Conservation (phyloP, 768 basidiomycete species). For the Tephrocybe sp. region DNA sequence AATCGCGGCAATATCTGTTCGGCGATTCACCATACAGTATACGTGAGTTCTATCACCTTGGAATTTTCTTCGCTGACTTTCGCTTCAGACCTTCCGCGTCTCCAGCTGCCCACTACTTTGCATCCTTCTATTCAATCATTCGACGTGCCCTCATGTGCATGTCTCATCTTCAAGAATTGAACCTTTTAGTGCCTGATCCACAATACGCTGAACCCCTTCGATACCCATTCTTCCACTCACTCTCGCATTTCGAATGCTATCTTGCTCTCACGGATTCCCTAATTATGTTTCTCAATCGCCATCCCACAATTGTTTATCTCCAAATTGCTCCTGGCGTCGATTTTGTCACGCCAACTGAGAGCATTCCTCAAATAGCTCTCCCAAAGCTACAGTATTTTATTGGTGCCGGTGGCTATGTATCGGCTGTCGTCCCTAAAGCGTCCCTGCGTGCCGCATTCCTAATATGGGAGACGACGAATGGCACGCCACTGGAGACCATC, state of each 20-base stretch:
- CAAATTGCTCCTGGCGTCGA: constrained; percentile 30
- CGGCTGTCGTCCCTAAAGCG: constrained; percentile 24
- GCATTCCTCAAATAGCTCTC: constrained; percentile 22
- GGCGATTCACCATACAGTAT: constrained; percentile 32
- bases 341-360: background rate
- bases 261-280: constrained; percentile 29
- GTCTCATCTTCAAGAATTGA: constrained; percentile 27
- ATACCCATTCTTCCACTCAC: constrained; percentile 22
- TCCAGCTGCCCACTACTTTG: constrained; percentile 14
- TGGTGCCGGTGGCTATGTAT: constrained; percentile 32
- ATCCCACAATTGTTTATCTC: constrained; percentile 31
- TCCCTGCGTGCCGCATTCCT: constrained; percentile 34
- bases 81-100: background rate
- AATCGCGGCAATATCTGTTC: constrained; percentile 26
- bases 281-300: constrained; percentile 32
- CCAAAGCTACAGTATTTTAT: constrained; percentile 35
- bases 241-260: constrained; percentile 35
- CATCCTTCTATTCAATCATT: constrained; percentile 30
- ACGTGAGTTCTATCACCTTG: constrained; percentile 23
- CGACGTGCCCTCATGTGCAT: constrained; percentile 25
- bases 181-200: constrained; percentile 30
- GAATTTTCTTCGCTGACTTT: background rate
- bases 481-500: constrained; percentile 28
- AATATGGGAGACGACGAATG: constrained; percentile 32
- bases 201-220: constrained; percentile 23